Base-by-base conservation (phyloP, 2,329 filamentous ascomycete species). In the Amylocarpus encephaloides region DNA sequence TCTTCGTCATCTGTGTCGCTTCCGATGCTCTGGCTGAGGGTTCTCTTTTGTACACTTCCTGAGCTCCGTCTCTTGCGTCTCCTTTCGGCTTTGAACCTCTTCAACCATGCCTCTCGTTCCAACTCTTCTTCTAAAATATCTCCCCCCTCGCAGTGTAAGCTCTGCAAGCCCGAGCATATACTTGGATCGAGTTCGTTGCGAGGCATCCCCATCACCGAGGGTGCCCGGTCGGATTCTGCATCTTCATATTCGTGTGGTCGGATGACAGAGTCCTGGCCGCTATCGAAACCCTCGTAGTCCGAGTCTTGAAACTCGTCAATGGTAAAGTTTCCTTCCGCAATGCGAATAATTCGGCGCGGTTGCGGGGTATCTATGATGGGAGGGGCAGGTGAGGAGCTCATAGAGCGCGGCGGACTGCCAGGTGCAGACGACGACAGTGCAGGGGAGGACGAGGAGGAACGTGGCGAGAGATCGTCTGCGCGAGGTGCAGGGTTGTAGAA, bases 401-500 rank as follows among this genome's bases (percentile, higher is more conserved):
- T 53, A 7, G 63, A 65, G 38, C 55, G 58, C 26, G 61, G 60
- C n/a, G 62, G 59, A 46, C 59, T 63, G 33, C 50, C 50, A 11
- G 51, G 53, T 3, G 65, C 62, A 32, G 62, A 62, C 39, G 54
- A 50, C 22, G 49, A 42, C 1, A 61, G 59, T 1, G 67, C 64
- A 9, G 57, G 59, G 6, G 64, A 64, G 4, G 69, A 65, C 41
- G 66, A 64, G 29, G 67, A 66, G 6, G 68, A 68, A 48, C 63
- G 67, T 32, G 71, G 71, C 5, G 70, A 72, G 13, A 71, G 57
- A 35, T 70, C 64, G 26, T 68, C 64, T 29, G 64, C 64, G 11
- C 63, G 62, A 36, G 62, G 55, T 19, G 64, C 58, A n/a, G 59
- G 64, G 30, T 60, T 56, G 49, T 67, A 68, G 45, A 59, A 66